Conservation (phyloP, 1,284 basidiomycete species). For the Gymnopus androsaceus region DNA sequence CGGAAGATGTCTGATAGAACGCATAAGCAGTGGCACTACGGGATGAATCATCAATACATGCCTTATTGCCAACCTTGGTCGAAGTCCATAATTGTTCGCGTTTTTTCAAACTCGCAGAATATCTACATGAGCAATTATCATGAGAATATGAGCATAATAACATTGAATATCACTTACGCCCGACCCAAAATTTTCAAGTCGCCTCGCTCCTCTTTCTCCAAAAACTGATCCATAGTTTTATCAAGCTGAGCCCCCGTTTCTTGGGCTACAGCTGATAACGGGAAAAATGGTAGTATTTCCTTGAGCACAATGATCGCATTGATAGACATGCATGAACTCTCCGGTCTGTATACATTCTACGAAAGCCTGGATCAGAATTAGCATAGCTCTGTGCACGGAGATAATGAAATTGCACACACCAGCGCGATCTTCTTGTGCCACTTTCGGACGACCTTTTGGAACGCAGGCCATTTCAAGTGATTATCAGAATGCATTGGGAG, state of each 20-base stretch:
- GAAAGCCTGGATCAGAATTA: slow-evolving; percentile 48
- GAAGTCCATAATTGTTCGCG: slow-evolving; percentile 62
- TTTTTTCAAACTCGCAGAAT: slow-evolving; percentile 71
- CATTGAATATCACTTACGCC: slow-evolving; percentile 51
- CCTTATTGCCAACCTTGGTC: slow-evolving; percentile 32
- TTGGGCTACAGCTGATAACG: slow-evolving; percentile 59
- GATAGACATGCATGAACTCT: slow-evolving; percentile 94
- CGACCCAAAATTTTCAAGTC: slow-evolving; percentile 81
- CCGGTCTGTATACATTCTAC: slow-evolving; percentile 67
- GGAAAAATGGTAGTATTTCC: slow-evolving; percentile 87
- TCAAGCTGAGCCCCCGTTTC: slow-evolving; percentile 62
- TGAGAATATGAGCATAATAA: neutral
- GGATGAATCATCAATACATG: slow-evolving; percentile 5
- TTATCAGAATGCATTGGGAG: slow-evolving; percentile 47
- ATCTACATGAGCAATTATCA: slow-evolving; percentile 41
- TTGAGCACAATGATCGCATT: slow-evolving; percentile 90
- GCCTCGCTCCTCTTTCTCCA: slow-evolving; percentile 76
- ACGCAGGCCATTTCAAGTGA: slow-evolving; percentile 70
- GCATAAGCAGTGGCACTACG: neutral
- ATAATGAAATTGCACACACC: slow-evolving; percentile 38
- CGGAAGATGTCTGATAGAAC: slow-evolving; percentile 34
- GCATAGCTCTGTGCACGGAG: neutral
- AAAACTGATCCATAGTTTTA: slow-evolving; percentile 64
- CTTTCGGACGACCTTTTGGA: slow-evolving; percentile 74
- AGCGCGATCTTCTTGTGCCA: slow-evolving; percentile 78